Conservation (phyloP, 345 rosid genomes). For the Camelina laxa region DNA sequence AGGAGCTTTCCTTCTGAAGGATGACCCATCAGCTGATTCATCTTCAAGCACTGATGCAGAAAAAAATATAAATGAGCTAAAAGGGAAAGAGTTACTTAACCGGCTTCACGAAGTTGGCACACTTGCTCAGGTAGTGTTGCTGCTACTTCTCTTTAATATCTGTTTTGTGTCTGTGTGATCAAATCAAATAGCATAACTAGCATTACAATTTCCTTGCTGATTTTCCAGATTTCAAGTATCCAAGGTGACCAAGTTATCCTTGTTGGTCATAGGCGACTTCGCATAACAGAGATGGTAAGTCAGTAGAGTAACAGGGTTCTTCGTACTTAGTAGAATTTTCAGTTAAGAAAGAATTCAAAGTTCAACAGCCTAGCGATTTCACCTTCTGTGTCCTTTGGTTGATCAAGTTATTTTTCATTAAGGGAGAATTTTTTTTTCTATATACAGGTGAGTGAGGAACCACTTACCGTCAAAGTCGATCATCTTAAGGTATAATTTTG, state of each 20-base stretch:
- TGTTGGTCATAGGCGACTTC: conserved; percentile 93
- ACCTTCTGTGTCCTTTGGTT: conserved; percentile 31
- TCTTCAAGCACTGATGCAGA: conserved; percentile 71
- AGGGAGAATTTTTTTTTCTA: conserved; percentile 35
- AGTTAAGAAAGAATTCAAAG: not conserved
- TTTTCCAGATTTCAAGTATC: conserved; percentile 76
- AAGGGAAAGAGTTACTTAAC: conserved; percentile 78
- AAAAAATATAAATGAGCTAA: conserved; percentile 66
- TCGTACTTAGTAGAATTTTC: not conserved
- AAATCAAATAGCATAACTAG: not conserved
- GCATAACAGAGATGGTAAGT: conserved; percentile 90
- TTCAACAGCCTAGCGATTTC: not conserved
- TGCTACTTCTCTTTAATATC: conserved; percentile 19
- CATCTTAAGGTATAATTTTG: conserved; percentile 80
- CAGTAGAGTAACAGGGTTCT: conserved; percentile 7
- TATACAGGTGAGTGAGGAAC: conserved; percentile 82
- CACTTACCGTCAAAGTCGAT: conserved; percentile 95
- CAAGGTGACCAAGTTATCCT: conserved; percentile 95
- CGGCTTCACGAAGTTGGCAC: conserved; percentile 98
- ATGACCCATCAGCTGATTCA: conserved; percentile 77
- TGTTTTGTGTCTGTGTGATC: conserved; percentile 27
- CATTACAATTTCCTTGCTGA: conserved; percentile 31
- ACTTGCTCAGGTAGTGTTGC: conserved; percentile 82
- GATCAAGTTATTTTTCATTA: conserved; percentile 27
- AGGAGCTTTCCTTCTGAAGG: conserved; percentile 96